phyloP scores from a whole-genome alignment of 768 basidiomycete species.

The Asterophora lycoperdoides region DNA sequence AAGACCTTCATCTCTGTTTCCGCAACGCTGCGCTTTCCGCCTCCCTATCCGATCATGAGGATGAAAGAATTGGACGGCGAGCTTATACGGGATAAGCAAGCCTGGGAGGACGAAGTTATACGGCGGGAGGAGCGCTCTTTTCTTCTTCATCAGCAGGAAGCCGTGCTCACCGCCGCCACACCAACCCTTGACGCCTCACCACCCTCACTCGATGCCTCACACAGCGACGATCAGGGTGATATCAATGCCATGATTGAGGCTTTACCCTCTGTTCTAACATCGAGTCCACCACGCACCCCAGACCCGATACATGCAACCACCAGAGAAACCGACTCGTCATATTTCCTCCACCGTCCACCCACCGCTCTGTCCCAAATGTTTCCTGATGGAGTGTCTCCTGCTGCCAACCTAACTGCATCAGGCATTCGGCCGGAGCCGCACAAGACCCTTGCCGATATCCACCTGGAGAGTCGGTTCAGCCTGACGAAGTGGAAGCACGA shows the following conservation, averaged over 20 bases:
- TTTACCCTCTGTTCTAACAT: constrained; percentile 32
- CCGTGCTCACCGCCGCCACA: constrained; percentile 33
- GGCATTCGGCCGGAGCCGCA: constrained; percentile 39
- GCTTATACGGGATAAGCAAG: constrained; percentile 62
- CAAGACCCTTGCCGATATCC: constrained; percentile 67
- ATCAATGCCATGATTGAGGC: constrained; percentile 68
- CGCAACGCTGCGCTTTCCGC: constrained; percentile 85
- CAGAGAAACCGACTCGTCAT: constrained; percentile 30
- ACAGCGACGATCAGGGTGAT: constrained; percentile 37
- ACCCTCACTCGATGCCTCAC: constrained; percentile 11
- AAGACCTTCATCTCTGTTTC: constrained; percentile 92
- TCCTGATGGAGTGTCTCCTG: constrained; percentile 1
- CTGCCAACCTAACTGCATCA: constrained; percentile 17
- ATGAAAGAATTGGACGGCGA: constrained; percentile 89
- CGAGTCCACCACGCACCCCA: constrained; percentile 32
- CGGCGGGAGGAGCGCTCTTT: constrained; percentile 65
- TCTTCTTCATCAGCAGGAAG: constrained; percentile 38
- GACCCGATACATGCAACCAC: constrained; percentile 21
- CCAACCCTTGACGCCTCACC: constrained; percentile 13
- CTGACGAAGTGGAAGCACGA: constrained; percentile 76
- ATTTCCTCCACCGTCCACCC: constrained; percentile 25
- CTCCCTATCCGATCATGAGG: constrained; percentile 79
- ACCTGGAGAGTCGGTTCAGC: constrained; percentile 66
- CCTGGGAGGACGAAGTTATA: constrained; percentile 86
- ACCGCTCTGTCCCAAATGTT: constrained; percentile 21